A percentile compares a stretch with the other conserved stretches of the same genome.
These are phyloP conservation scores for Tylopilus balloui DNA, from an alignment of 768 basidiomycete genomes.

Conservation along the genomic window DNA sequence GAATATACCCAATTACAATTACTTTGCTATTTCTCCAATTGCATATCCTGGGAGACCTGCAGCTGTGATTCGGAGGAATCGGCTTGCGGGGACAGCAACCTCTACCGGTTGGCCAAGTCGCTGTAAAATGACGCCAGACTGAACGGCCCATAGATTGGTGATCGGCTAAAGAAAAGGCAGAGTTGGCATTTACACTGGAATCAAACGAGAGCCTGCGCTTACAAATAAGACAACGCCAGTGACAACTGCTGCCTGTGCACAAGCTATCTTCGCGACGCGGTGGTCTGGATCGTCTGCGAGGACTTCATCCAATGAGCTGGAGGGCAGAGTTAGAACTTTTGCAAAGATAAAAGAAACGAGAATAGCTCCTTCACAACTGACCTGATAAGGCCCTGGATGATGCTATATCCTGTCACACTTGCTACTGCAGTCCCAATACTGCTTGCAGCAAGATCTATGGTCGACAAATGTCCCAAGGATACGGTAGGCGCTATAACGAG, in stretches of 20 bases:
- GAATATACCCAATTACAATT: conserved; percentile 5
- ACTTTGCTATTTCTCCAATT: conserved; percentile 40
- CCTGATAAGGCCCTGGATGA: conserved; percentile 36
- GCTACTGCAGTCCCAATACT: conserved; percentile 39
- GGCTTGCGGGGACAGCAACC: conserved; percentile 36
- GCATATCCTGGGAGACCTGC: conserved; percentile 46
- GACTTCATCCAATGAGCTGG: conserved; percentile 20
- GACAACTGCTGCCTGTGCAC: conserved; percentile 19
- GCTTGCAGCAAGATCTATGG: conserved; percentile 47
- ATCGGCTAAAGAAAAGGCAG: conserved; percentile 15
- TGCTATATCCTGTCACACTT: conserved; percentile 41
- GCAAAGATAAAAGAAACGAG: not conserved
- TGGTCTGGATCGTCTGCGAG: conserved; percentile 12
- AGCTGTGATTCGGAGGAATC: conserved; percentile 37
- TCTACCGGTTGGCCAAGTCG: conserved; percentile 35
- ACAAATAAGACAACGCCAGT: conserved; percentile 25
- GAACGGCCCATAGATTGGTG: conserved; percentile 18
- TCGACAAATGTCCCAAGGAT: conserved; percentile 51
- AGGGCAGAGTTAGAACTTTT: conserved; percentile 11
- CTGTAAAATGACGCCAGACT: conserved; percentile 36
- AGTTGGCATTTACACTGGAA: not conserved
- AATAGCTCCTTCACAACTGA: conserved; percentile 29
- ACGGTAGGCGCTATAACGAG: conserved; percentile 29
- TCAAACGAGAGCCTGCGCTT: not conserved
- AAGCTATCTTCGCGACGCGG: conserved; percentile 15